These are phyloP conservation scores for Platismatia glauca DNA, from an alignment of 495 filamentous ascomycete genomes.

Conservation along the genomic window DNA sequence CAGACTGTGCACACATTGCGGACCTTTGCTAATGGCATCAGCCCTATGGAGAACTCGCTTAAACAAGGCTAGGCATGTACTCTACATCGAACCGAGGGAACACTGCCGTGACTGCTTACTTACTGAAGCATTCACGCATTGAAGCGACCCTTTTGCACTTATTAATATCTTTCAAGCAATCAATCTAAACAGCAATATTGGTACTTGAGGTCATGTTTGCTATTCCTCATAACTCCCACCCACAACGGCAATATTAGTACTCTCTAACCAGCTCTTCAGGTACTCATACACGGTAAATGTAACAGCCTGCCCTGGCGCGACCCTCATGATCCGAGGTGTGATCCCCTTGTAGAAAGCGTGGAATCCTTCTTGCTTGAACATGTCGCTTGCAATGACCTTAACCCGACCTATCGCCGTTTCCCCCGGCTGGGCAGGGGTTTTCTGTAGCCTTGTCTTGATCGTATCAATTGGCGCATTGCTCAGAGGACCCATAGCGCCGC, in stretches of 20 bases:
- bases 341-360: constrained; percentile 98
- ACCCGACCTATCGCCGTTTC: constrained; percentile 73
- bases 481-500: constrained; percentile 89
- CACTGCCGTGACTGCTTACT: too few relatives aligned
- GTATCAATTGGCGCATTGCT: constrained; percentile 98
- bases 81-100: too few relatives aligned
- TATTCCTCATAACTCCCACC: constrained; percentile 69
- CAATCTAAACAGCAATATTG: too few relatives aligned
- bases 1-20: background rate
- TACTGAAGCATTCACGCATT: too few relatives aligned
- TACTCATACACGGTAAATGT: constrained; percentile 97
- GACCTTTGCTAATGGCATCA: background rate
- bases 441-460: constrained; percentile 95
- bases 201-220: too few relatives aligned
- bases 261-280: constrained; percentile 75
- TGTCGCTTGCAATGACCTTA: constrained; percentile 67
- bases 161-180: too few relatives aligned
- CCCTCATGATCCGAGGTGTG: constrained; percentile 93
- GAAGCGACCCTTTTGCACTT: too few relatives aligned
- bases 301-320: constrained; percentile 94
- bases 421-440: constrained; percentile 72
- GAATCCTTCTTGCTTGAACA: constrained; percentile 94
- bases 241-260: constrained; percentile 53
- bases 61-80: background rate
- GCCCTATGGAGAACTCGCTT: background rate